Evolutionary conservation across 1,284 basidiomycete genomes (phyloP).

Genomic region (Blastosporella zonata): DNA sequence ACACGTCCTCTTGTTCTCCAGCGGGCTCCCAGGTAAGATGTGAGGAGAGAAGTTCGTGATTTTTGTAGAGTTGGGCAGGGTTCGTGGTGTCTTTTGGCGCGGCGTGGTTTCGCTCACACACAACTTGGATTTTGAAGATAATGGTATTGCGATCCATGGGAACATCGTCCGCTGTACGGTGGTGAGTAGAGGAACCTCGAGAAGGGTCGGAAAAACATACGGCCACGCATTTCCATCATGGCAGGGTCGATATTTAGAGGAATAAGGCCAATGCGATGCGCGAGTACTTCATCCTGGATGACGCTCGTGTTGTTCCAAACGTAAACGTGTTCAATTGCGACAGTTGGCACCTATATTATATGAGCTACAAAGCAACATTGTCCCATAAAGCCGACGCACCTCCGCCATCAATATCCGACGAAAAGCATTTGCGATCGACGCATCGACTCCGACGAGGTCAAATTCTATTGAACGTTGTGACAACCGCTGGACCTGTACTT

Average conservation of each 20-base stretch:
- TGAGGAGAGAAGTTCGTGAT: constrained; percentile 75
- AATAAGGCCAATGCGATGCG: constrained; percentile 88
- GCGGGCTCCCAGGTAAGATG: constrained; percentile 83
- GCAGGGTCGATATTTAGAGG: constrained; percentile 88
- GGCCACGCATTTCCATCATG: constrained; percentile 47
- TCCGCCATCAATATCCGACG: constrained; percentile 93
- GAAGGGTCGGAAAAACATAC: constrained; percentile 23
- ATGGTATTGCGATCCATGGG: constrained; percentile 91
- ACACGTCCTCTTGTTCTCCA: constrained; percentile 74
- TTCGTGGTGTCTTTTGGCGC: constrained; percentile 55
- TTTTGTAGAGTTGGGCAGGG: constrained; percentile 64
- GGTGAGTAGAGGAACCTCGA: background rate
- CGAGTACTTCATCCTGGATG: constrained; percentile 91
- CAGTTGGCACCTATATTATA: constrained; percentile 71
- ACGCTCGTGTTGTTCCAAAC: constrained; percentile 96
- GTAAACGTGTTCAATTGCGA: constrained; percentile 94
- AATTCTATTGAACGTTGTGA: constrained; percentile 88
- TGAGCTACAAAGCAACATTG: constrained; percentile 1
- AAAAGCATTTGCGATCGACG: constrained; percentile 94
- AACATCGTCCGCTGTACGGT: constrained; percentile 37
- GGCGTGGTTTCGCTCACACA: constrained; percentile 65
- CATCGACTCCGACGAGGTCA: constrained; percentile 94
- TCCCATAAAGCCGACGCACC: constrained; percentile 43
- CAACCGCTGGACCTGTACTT: constrained; percentile 72
- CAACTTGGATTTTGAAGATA: constrained; percentile 78